These are phyloP conservation scores for Daldinia loculata DNA, from an alignment of 495 filamentous ascomycete genomes.

Conservation along the genomic window DNA sequence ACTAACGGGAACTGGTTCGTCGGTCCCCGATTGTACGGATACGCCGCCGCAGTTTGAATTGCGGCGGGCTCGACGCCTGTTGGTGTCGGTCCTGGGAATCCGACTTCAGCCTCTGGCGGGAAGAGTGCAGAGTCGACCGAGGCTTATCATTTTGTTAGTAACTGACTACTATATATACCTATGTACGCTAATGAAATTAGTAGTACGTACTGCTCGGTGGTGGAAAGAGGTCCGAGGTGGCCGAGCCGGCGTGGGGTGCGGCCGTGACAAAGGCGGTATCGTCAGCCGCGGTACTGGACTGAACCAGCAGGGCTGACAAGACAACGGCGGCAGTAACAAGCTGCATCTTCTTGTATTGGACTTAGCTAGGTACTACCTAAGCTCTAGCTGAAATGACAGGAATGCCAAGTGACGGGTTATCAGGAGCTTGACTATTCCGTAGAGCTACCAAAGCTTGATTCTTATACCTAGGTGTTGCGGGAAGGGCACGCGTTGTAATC, in stretches of 20 bases:
- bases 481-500: constrained; percentile 16
- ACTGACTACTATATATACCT: not conserved
- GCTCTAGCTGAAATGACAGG: constrained; percentile 2
- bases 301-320: constrained; percentile 32
- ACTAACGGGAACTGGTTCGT: constrained; percentile 43
- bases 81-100: constrained; percentile 39
- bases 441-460: constrained; percentile 26
- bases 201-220: constrained; percentile 38
- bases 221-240: constrained; percentile 38
- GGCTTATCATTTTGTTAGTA: constrained; percentile 34
- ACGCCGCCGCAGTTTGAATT: constrained; percentile 37
- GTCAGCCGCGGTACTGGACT: constrained; percentile 20
- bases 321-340: constrained; percentile 22
- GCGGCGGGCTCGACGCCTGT: constrained; percentile 39
- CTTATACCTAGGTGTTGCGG: constrained; percentile 32
- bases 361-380: constrained; percentile 8
- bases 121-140: constrained; percentile 38
- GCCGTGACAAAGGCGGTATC: constrained; percentile 33
- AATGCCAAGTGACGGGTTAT: constrained; percentile 28
- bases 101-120: constrained; percentile 41
- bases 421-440: constrained; percentile 26
- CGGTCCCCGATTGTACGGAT: constrained; percentile 43
- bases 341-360: constrained; percentile 31
- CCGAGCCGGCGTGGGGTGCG: constrained; percentile 31
- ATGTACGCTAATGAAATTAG: not conserved